phyloP scores from a whole-genome alignment of 805 yeast species.

The Lachancea fermentati region DNA sequence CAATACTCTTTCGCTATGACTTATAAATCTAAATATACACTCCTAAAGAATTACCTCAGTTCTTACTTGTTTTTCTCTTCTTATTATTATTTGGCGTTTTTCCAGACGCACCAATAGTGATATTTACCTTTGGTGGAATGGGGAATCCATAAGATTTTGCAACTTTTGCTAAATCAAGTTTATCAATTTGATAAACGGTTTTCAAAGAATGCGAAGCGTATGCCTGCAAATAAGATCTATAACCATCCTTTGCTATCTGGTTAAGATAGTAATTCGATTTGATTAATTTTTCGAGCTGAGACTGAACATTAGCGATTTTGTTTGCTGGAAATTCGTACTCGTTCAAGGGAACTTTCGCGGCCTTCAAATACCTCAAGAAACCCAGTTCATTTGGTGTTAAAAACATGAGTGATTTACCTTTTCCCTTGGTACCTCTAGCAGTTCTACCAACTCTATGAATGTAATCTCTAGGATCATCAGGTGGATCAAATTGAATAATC shows the following conservation, averaged over 20 bases:
- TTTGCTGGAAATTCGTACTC: constrained; percentile 94
- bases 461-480: constrained; percentile 99
- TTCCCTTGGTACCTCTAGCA: constrained; percentile 87
- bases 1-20: no score
- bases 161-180: constrained; percentile 87
- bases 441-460: constrained; percentile 99
- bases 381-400: constrained; percentile 92
- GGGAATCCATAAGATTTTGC: constrained; percentile 94
- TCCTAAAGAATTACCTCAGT: not conserved
- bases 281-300: constrained; percentile 85
- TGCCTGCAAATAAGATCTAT: constrained; percentile 93
- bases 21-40: not conserved
- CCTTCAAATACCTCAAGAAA: constrained; percentile 87
- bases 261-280: constrained; percentile 91
- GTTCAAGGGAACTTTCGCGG: constrained; percentile 95
- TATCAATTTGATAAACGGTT: constrained; percentile 94
- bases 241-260: constrained; percentile 95
- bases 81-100: constrained; percentile 39
- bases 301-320: constrained; percentile 94
- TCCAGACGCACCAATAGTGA: constrained; percentile 91
- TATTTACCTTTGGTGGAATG: constrained; percentile 94
- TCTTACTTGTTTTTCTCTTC: constrained; percentile 18
- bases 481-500: constrained; percentile 98
- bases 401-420: constrained; percentile 93
- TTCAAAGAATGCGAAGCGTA: constrained; percentile 95